These are phyloP conservation scores for Trypanosomatidae sp. DNA, from an alignment of 208 protist species.

Conservation along the genomic window DNA sequence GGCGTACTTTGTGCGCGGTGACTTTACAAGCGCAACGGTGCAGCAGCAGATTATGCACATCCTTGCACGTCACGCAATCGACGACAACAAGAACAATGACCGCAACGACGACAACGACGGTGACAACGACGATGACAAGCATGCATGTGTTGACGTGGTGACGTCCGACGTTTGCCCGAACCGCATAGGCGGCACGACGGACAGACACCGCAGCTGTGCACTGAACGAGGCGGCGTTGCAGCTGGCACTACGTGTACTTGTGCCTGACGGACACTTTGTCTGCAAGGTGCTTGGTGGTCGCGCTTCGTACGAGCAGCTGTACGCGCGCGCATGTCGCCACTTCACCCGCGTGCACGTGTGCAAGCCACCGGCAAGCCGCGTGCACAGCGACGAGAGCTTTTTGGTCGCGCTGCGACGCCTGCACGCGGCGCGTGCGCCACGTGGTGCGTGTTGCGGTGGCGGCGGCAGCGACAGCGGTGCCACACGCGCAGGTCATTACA, in stretches of 20 bases:
- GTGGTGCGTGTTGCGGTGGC: neutral
- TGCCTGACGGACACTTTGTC: conserved; percentile 50
- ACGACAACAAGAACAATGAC: neutral
- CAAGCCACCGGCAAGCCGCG: conserved; percentile 60
- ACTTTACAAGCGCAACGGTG: conserved; percentile 34
- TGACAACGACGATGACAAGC: neutral
- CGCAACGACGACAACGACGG: neutral
- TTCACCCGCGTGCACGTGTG: conserved; percentile 31
- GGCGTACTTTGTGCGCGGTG: conserved; percentile 52
- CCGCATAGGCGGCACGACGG: conserved; percentile 37
- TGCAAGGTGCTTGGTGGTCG: conserved; percentile 63
- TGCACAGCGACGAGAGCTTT: conserved; percentile 58
- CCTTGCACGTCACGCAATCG: neutral
- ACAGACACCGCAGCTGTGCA: conserved; percentile 46
- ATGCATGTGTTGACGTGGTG: conserved; percentile 35
- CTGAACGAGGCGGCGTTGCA: conserved; percentile 32
- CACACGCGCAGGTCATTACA: neutral
- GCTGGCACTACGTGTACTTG: conserved; percentile 35
- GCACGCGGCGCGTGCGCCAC: conserved; percentile 9
- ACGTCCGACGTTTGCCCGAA: conserved; percentile 83
- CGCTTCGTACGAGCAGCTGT: conserved; percentile 32
- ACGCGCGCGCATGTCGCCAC: conserved; percentile 7
- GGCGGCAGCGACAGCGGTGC: conserved; percentile 14
- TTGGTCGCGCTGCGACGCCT: conserved; percentile 33
- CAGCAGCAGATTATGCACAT: conserved; percentile 20